These are phyloP conservation scores for Debaryomyces coudertii DNA, from an alignment of 1,139 yeast species.

Conservation along the genomic window DNA sequence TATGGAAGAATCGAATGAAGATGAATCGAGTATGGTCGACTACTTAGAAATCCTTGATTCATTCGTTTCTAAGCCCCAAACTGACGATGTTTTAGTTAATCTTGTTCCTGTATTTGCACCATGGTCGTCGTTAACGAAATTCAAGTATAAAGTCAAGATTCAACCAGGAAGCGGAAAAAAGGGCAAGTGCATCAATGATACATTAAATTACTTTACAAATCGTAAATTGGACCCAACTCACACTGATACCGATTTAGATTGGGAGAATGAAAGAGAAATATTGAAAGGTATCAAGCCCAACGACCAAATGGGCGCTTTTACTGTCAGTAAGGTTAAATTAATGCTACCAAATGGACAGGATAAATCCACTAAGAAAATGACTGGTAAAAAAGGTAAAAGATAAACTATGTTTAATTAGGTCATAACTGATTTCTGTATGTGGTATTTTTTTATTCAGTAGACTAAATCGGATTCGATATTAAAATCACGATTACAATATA, in stretches of 20 bases:
- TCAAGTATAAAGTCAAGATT: slow-evolving; percentile 80
- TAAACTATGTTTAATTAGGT: background rate
- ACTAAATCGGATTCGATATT: too few relatives aligned
- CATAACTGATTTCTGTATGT: background rate
- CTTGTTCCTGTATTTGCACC: slow-evolving; percentile 92
- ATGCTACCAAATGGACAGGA: slow-evolving; percentile 35
- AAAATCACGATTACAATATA: too few relatives aligned
- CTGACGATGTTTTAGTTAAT: slow-evolving; percentile 51
- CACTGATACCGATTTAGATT: slow-evolving; percentile 60
- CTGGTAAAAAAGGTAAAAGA: slow-evolving; percentile 2
- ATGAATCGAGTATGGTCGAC: slow-evolving; percentile 34
- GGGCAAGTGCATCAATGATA: slow-evolving; percentile 81
- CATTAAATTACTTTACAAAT: slow-evolving; percentile 58
- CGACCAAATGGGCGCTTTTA: slow-evolving; percentile 42
- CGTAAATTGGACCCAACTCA: slow-evolving; percentile 56
- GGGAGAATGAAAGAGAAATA: slow-evolving; percentile 70
- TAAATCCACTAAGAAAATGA: slow-evolving; percentile 3
- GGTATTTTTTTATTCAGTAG: too few relatives aligned
- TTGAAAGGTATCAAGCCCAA: slow-evolving; percentile 60
- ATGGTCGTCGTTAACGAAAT: slow-evolving; percentile 76
- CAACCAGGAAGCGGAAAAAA: slow-evolving; percentile 88
- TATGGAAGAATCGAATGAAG: slow-evolving; percentile 36
- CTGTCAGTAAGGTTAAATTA: slow-evolving; percentile 44
- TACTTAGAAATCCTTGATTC: slow-evolving; percentile 46
- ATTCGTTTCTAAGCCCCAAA: slow-evolving; percentile 45